Conservation (phyloP, 1,284 basidiomycete genomes). For the Leucoagaricus sp. region DNA sequence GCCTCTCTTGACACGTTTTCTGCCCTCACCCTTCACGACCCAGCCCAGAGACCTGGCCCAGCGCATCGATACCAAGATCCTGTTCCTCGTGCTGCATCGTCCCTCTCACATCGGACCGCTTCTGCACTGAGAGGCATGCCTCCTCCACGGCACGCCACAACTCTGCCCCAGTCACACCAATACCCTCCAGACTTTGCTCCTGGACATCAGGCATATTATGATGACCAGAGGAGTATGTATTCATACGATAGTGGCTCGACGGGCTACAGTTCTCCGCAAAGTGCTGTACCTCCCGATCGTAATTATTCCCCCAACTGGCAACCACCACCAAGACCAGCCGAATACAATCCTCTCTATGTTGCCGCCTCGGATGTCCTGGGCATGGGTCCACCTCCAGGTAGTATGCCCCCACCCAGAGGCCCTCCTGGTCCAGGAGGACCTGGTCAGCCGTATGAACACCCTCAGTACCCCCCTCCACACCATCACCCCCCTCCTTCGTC, state of each 20-base stretch:
- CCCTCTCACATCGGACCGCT: slow-evolving; percentile 49
- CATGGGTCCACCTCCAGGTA: slow-evolving; percentile 59
- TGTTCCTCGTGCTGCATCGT: slow-evolving; percentile 48
- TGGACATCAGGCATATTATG: not conserved
- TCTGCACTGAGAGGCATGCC: slow-evolving; percentile 29
- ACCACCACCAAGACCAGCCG: slow-evolving; percentile 34
- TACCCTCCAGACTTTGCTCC: slow-evolving; percentile 15
- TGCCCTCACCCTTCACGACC: slow-evolving; percentile 47
- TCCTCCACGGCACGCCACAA: slow-evolving; percentile 36
- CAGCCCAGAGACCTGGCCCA: slow-evolving; percentile 22
- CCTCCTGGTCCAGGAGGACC: slow-evolving; percentile 19
- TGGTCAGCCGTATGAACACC: slow-evolving; percentile 20
- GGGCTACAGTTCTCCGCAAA: slow-evolving; percentile 7
- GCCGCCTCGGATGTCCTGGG: slow-evolving; percentile 85
- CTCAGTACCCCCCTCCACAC: slow-evolving; percentile 22
- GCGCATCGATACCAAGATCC: slow-evolving; percentile 33
- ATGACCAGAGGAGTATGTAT: slow-evolving; percentile 20
- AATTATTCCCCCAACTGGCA: slow-evolving; percentile 14
- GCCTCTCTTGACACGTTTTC: slow-evolving; percentile 49
- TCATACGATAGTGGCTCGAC: slow-evolving; percentile 19
- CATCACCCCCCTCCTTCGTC: not conserved
- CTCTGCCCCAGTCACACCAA: slow-evolving; percentile 26
- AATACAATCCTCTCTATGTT: slow-evolving; percentile 59
- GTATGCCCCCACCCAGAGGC: slow-evolving; percentile 29
- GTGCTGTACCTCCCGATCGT: slow-evolving; percentile 15